A percentile compares a stretch with the other conserved stretches of the same genome.
Evolutionary conservation across 1,284 basidiomycete genomes (phyloP).

Genomic region (Tilletia walkeri): DNA sequence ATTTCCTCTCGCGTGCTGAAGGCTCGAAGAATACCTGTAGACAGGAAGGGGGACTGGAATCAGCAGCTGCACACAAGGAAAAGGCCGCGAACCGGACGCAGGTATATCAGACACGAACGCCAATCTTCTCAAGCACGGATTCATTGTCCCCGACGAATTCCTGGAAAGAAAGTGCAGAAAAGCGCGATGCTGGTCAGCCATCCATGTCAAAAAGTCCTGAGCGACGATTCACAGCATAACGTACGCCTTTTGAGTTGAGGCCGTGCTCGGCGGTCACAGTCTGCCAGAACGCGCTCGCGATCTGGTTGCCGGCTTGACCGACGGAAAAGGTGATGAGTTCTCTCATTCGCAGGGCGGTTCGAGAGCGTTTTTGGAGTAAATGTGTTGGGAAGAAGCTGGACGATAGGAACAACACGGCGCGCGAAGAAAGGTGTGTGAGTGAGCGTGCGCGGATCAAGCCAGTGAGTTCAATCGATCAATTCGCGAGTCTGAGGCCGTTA

Average conservation of each 20-base stretch:
- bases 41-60: background rate
- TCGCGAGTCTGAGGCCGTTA: no score
- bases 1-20: constrained; percentile 48
- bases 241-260: constrained; percentile 47
- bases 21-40: constrained; percentile 51
- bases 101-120: constrained; percentile 21
- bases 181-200: background rate
- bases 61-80: background rate
- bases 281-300: constrained; percentile 54
- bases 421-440: no score
- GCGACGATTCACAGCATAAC: constrained; percentile 16
- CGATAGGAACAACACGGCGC: no score
- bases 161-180: constrained; percentile 22
- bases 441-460: no score
- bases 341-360: background rate
- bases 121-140: constrained; percentile 43
- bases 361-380: no score
- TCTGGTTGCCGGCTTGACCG: constrained; percentile 68
- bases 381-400: no score
- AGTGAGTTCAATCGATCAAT: no score
- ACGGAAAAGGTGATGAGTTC: constrained; percentile 37
- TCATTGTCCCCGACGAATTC: constrained; percentile 49
- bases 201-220: background rate
- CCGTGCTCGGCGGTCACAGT: constrained; percentile 54
- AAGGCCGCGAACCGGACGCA: no score